phyloP scores from a whole-genome alignment of 2,329 filamentous ascomycete species.

The Dothideomycetes sp. region DNA sequence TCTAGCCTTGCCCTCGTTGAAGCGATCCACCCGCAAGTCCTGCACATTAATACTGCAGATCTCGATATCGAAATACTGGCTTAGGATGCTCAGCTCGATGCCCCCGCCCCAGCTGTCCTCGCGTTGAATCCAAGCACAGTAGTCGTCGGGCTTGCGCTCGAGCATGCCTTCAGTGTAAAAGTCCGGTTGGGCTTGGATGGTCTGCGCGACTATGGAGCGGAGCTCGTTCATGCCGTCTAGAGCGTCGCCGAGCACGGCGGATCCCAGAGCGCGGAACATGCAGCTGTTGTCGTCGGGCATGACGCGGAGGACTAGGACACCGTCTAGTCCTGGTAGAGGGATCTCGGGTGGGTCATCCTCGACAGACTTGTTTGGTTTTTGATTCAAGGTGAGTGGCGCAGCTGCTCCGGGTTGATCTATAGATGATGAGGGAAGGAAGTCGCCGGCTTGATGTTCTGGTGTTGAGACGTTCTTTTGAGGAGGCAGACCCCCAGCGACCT shows the following conservation, averaged over 20 bases:
- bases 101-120: constrained; percentile 82
- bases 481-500: constrained; percentile 16
- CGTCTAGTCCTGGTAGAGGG: constrained; percentile 43
- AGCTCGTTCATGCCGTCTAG: constrained; percentile 55
- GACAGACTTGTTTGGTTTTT: constrained; percentile 29
- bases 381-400: constrained; percentile 28
- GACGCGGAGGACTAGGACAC: constrained; percentile 63
- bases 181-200: constrained; percentile 62
- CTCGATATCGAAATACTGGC: constrained; percentile 74
- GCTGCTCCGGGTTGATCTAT: constrained; percentile 16
- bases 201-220: constrained; percentile 58
- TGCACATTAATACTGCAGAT: constrained; percentile 77
- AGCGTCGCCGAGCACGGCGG: constrained; percentile 55
- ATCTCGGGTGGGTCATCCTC: constrained; percentile 53
- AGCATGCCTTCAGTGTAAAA: constrained; percentile 68
- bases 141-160: constrained; percentile 57
- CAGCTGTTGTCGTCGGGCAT: constrained; percentile 97
- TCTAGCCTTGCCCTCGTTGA: constrained; percentile 61
- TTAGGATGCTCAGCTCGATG: constrained; percentile 79
- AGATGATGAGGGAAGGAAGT: constrained; percentile 14
- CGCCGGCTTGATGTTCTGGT: constrained; percentile 16
- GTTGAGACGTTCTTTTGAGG: constrained; percentile 12
- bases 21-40: constrained; percentile 55
- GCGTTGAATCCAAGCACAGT: constrained; percentile 71
- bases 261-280: constrained; percentile 81